Evolutionary conservation across 306 rosid species (phyloP).

Genomic region (Lotus japonicus): DNA sequence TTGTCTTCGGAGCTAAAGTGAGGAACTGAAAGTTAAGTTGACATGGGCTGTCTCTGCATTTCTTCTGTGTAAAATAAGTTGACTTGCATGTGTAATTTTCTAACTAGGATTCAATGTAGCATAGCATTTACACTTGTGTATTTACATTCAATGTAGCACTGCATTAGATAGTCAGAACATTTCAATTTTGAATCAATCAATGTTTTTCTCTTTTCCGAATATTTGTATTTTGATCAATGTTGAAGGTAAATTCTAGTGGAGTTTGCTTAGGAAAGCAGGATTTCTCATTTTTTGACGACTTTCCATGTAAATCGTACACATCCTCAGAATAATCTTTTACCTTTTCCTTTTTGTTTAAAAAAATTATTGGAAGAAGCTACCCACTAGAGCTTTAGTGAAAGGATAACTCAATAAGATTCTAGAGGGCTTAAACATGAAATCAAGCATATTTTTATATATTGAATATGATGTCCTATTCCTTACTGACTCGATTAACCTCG

Average conservation of each 20-base stretch:
- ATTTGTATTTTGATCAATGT: no score
- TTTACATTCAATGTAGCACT: background rate
- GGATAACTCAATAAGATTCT: no score
- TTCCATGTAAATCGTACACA: no score
- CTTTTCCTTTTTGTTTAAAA: no score
- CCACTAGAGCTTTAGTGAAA: no score
- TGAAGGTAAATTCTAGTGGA: no score
- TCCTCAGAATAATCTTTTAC: no score
- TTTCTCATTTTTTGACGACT: no score
- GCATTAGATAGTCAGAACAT: background rate
- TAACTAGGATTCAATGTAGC: background rate
- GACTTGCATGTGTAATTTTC: background rate
- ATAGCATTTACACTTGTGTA: background rate
- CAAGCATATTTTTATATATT: background rate
- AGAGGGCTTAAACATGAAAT: no score
- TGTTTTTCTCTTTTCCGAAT: no score
- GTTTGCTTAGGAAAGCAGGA: no score
- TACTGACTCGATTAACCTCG: background rate
- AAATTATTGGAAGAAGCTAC: no score
- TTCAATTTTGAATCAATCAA: slow-evolving; percentile 1
- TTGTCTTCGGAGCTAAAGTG: background rate
- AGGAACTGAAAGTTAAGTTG: slow-evolving; percentile 14
- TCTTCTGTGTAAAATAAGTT: background rate
- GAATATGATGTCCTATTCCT: background rate
- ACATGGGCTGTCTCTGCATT: background rate